These are phyloP conservation scores for Leucoagaricus sp. DNA, from an alignment of 1,284 basidiomycete species.

Conservation along the genomic window DNA sequence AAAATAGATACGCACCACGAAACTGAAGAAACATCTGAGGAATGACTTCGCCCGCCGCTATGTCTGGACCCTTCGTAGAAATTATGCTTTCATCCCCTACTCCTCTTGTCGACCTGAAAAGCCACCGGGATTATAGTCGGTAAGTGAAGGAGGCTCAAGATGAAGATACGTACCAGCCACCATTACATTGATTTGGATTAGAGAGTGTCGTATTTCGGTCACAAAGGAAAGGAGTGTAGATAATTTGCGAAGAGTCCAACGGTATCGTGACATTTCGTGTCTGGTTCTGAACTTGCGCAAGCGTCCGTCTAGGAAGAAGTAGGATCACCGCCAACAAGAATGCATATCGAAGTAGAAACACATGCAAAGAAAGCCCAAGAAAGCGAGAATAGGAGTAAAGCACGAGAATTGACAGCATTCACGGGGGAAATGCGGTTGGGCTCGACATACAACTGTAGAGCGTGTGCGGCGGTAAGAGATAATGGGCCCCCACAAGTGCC, in stretches of 20 bases:
- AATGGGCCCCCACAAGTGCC: neutral
- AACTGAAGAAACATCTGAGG: constrained; percentile 58
- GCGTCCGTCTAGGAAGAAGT: neutral
- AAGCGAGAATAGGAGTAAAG: neutral
- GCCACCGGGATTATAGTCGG: neutral
- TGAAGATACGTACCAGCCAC: constrained; percentile 46
- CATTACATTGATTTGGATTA: constrained; percentile 36
- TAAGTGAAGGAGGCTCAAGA: constrained; percentile 18
- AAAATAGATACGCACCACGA: constrained; percentile 38
- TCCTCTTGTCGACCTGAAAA: neutral
- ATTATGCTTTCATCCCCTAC: constrained; percentile 27
- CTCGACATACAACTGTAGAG: constrained; percentile 5
- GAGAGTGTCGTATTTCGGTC: constrained; percentile 25
- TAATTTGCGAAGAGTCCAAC: constrained; percentile 41
- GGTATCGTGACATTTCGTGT: constrained; percentile 39
- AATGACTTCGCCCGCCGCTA: constrained; percentile 38
- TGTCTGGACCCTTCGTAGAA: constrained; percentile 36
- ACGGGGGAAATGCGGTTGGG: too few species aligned
- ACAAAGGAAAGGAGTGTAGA: constrained; percentile 53
- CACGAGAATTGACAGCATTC: constrained; percentile 3
- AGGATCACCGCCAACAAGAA: neutral
- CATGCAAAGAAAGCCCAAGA: neutral
- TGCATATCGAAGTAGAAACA: neutral
- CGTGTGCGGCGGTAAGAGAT: neutral
- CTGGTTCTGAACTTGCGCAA: neutral